phyloP scores from a whole-genome alignment of 352 stramenopile genomes.

The Nothophytophthora sp. region DNA sequence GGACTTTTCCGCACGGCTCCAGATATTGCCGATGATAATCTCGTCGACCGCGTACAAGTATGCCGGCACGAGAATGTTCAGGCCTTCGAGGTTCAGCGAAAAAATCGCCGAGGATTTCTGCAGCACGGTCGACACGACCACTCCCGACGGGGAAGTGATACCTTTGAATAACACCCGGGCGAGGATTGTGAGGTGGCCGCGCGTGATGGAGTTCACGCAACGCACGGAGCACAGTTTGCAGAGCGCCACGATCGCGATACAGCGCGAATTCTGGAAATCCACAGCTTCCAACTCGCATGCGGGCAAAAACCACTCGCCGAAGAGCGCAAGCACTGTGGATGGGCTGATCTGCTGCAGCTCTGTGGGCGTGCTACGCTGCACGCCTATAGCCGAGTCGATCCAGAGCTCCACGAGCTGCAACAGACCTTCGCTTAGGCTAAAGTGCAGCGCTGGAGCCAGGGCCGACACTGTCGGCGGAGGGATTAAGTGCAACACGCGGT shows the following conservation, averaged over 20 bases:
- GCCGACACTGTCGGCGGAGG: slow-evolving; percentile 67
- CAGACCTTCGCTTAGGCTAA: slow-evolving; percentile 77
- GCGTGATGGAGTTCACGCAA: slow-evolving; percentile 60
- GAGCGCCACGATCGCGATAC: slow-evolving; percentile 73
- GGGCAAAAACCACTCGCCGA: slow-evolving; percentile 86
- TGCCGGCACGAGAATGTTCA: slow-evolving; percentile 77
- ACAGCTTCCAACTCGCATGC: slow-evolving; percentile 71
- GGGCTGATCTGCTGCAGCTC: slow-evolving; percentile 74
- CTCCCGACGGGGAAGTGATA: slow-evolving; percentile 68
- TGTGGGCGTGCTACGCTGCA: slow-evolving; percentile 50
- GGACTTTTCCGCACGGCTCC: slow-evolving; percentile 59
- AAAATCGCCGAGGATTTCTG: slow-evolving; percentile 78
- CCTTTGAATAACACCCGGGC: slow-evolving; percentile 74
- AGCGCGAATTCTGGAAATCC: slow-evolving; percentile 81
- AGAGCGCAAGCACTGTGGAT: slow-evolving; percentile 81
- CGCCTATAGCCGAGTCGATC: slow-evolving; percentile 80
- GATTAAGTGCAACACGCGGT: slow-evolving; percentile 82
- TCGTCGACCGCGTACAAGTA: slow-evolving; percentile 84
- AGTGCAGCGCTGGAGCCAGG: slow-evolving; percentile 61
- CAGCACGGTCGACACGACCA: slow-evolving; percentile 82
- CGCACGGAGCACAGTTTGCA: slow-evolving; percentile 80
- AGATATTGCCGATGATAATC: slow-evolving; percentile 86
- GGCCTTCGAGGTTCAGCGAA: slow-evolving; percentile 75
- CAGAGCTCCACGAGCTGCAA: slow-evolving; percentile 77
- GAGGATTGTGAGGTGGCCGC: slow-evolving; percentile 63